Evolutionary conservation across 139 green algal species (phyloP).

Genomic region (Closterium sp.): DNA sequence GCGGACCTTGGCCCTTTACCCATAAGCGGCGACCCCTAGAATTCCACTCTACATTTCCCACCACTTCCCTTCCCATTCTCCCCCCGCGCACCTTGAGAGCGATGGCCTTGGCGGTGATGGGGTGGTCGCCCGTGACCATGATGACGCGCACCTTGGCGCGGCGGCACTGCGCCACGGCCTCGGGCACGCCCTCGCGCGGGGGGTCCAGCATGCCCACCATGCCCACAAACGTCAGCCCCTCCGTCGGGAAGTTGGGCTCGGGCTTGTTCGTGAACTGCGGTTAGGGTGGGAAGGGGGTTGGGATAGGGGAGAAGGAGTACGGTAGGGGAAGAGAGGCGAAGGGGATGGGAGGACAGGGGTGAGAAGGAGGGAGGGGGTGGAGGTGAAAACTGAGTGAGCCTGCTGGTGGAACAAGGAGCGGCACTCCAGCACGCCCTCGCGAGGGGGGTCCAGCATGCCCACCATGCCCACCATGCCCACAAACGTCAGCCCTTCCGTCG

Average conservation of each 20-base stretch:
- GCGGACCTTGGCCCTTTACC: slow-evolving; percentile 49
- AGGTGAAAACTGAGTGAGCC: neutral
- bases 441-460: slow-evolving; percentile 81
- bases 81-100: too few relatives aligned
- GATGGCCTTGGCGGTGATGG: slow-evolving; percentile 73
- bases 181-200: slow-evolving; percentile 68
- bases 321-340: neutral
- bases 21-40: too few relatives aligned
- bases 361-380: neutral
- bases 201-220: slow-evolving; percentile 81
- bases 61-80: neutral
- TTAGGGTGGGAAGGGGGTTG: neutral
- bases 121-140: slow-evolving; percentile 83
- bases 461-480: slow-evolving; percentile 72
- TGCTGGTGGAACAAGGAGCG: neutral
- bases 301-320: neutral
- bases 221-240: slow-evolving; percentile 70
- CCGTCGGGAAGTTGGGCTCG: slow-evolving; percentile 67
- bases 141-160: slow-evolving; percentile 58
- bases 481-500: slow-evolving; percentile 65
- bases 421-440: slow-evolving; percentile 70
- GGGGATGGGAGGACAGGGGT: neutral
- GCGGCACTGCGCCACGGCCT: slow-evolving; percentile 68
- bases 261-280: slow-evolving; percentile 56
- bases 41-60: too few relatives aligned